phyloP scores from a whole-genome alignment of 2,329 filamentous ascomycete species.

The Cryphonectria radicalis region DNA sequence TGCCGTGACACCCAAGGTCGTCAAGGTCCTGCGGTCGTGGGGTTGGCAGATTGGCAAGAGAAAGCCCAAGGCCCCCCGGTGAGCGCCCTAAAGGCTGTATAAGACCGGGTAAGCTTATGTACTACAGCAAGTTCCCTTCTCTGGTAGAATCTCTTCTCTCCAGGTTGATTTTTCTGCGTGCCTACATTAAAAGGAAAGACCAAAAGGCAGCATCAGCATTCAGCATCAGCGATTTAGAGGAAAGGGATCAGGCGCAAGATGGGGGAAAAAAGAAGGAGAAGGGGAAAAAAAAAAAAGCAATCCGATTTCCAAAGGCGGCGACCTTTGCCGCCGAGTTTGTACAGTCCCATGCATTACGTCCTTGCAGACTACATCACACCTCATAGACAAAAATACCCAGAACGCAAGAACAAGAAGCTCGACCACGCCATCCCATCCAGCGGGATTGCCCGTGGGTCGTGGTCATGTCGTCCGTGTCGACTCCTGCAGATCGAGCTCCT shows the following conservation, averaged over 20 bases:
- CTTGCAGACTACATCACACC: constrained; percentile 10
- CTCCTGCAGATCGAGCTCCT: neutral
- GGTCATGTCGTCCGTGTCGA: neutral
- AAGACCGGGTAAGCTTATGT: neutral
- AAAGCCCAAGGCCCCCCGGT: constrained; percentile 29
- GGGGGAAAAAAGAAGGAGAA: neutral
- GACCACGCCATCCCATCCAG: neutral
- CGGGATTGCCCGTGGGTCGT: neutral
- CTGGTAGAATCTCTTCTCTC: neutral
- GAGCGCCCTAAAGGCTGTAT: neutral
- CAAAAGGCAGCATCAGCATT: neutral
- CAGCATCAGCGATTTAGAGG: neutral
- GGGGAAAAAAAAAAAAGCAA: neutral
- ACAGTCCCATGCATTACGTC: constrained; percentile 8
- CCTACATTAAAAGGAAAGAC: neutral
- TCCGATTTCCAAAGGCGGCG: neutral
- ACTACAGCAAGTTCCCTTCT: neutral
- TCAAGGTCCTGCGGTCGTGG: constrained; percentile 83
- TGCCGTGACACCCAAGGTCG: constrained; percentile 91
- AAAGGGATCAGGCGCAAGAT: neutral
- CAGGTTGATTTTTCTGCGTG: neutral
- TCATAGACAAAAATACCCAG: constrained; percentile 14
- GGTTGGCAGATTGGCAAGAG: constrained; percentile 94
- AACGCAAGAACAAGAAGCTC: neutral
- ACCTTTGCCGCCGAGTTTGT: neutral